Evolutionary conservation across 139 green algal species (phyloP).

Genomic region (Pycnococcus provasolii): DNA sequence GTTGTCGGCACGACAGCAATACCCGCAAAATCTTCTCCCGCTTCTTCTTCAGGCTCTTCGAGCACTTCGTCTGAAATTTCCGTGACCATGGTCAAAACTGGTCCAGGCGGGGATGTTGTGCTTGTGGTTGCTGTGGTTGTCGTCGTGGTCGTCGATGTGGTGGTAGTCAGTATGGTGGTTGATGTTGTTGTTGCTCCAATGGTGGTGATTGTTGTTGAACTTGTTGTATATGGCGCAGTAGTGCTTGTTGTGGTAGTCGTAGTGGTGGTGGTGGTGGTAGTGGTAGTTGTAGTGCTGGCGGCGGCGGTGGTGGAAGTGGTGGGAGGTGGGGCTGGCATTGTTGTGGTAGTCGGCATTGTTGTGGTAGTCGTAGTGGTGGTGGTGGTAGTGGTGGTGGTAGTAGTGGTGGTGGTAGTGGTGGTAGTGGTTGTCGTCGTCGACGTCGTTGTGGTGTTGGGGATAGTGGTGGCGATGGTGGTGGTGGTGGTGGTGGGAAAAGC

Average conservation of each 20-base stretch:
- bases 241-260: not conserved
- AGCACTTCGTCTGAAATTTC: too few relatives aligned
- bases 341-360: not conserved
- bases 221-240: not conserved
- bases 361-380: not conserved
- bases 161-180: not conserved
- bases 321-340: not conserved
- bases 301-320: not conserved
- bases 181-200: slow-evolving; percentile 6
- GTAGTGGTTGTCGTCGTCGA: slow-evolving; percentile 4
- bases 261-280: not conserved
- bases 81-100: too few relatives aligned
- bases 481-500: slow-evolving; percentile 4
- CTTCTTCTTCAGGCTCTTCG: too few relatives aligned
- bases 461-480: slow-evolving; percentile 8
- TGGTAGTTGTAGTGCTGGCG: not conserved
- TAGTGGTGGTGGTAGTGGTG: not conserved
- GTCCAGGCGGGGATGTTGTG: too few relatives aligned
- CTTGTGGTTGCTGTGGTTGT: too few relatives aligned
- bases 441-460: not conserved
- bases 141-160: too few relatives aligned
- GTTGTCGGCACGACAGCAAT: too few relatives aligned
- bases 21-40: too few relatives aligned
- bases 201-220: not conserved
- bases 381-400: not conserved